phyloP scores from a whole-genome alignment of 2,329 filamentous ascomycete genomes.

The Trichoderma koningiopsis region DNA sequence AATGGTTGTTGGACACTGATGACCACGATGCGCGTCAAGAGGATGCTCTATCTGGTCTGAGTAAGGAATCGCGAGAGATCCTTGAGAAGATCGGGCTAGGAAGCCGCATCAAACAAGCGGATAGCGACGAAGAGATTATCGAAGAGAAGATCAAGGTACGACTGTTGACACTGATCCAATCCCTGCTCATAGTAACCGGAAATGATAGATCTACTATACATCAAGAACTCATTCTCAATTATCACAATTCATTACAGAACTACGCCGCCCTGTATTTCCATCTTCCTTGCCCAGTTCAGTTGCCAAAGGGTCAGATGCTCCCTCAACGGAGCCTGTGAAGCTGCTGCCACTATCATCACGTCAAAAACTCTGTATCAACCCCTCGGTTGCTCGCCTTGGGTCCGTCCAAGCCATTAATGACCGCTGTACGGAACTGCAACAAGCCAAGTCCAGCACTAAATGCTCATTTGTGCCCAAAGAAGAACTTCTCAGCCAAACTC shows the following conservation, averaged over 20 bases:
- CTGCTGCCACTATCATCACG: slow-evolving; percentile 82
- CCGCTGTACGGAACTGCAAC: slow-evolving; percentile 85
- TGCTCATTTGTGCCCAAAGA: slow-evolving; percentile 80
- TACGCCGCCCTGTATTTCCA: slow-evolving; percentile 76
- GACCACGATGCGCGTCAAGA: slow-evolving; percentile 43
- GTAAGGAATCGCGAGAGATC: slow-evolving; percentile 73
- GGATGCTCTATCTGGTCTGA: slow-evolving; percentile 59
- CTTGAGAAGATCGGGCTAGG: slow-evolving; percentile 66
- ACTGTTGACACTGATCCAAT: slow-evolving; percentile 11
- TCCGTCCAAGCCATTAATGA: slow-evolving; percentile 87
- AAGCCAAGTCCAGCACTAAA: slow-evolving; percentile 59
- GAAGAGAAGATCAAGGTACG: slow-evolving; percentile 69
- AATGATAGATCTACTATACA: slow-evolving; percentile 75
- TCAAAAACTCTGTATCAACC: slow-evolving; percentile 88
- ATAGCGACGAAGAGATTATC: slow-evolving; percentile 48
- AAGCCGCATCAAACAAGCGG: slow-evolving; percentile 38
- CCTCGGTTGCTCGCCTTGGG: slow-evolving; percentile 71
- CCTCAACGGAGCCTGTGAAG: slow-evolving; percentile 58
- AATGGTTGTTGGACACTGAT: slow-evolving; percentile 72
- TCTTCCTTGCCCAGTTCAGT: slow-evolving; percentile 62
- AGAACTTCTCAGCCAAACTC: slow-evolving; percentile 69
- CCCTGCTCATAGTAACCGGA: slow-evolving; percentile 36
- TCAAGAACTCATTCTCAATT: slow-evolving; percentile 92
- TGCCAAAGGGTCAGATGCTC: slow-evolving; percentile 32
- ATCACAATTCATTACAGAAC: slow-evolving; percentile 81